A percentile compares a stretch with the other conserved stretches of the same genome.
Evolutionary conservation across 345 rosid species (phyloP).

Genomic region (Euphorbia pulcherrima): DNA sequence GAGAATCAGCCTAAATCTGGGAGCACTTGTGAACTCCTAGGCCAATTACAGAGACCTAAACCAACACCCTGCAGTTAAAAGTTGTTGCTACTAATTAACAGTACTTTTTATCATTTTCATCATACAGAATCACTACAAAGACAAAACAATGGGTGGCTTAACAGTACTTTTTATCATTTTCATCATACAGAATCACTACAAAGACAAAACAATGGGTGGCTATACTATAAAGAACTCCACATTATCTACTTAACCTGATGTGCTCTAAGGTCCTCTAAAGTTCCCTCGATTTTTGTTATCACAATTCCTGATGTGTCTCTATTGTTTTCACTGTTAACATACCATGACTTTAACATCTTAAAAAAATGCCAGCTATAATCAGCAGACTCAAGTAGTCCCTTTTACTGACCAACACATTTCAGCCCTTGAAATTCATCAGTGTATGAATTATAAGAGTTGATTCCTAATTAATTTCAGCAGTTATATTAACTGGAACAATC

Average conservation of each 20-base stretch:
- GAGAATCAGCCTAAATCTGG: constrained; percentile 46
- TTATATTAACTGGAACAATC: neutral
- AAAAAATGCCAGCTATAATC: neutral
- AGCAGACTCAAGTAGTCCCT: neutral
- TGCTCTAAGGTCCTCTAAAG: constrained; percentile 11
- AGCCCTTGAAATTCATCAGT: neutral
- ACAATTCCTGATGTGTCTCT: neutral
- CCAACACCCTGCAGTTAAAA: constrained; percentile 51
- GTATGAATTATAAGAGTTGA: neutral
- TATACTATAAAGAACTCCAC: constrained; percentile 18
- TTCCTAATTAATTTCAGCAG: neutral
- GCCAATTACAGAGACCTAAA: constrained; percentile 43
- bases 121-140: constrained; percentile 22
- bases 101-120: constrained; percentile 28
- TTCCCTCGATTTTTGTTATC: constrained; percentile 1
- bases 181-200: constrained; percentile 25
- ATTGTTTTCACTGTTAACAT: neutral
- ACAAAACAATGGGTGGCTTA: constrained; percentile 12
- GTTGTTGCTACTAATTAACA: constrained; percentile 29
- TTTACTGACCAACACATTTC: neutral
- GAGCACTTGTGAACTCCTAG: constrained; percentile 49
- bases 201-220: constrained; percentile 12
- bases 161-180: constrained; percentile 23
- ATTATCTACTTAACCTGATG: neutral
- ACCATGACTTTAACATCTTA: neutral